A percentile compares a stretch with the other conserved stretches of the same genome.
phyloP scores from a whole-genome alignment of 805 yeast species.

The Ogataea pignaliae region DNA sequence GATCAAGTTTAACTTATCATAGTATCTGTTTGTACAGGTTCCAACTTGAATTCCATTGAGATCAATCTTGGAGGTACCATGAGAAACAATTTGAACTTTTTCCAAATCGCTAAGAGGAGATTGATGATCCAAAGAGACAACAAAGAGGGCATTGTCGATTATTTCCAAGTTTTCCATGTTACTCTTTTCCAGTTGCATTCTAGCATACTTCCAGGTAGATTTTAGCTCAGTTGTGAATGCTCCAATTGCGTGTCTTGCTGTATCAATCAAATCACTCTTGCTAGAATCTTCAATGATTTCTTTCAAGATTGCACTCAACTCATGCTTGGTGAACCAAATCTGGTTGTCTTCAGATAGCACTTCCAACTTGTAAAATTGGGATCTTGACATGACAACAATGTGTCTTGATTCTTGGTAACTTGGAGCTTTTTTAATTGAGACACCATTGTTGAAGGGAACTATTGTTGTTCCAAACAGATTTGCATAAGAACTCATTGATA shows the following conservation, averaged over 20 bases:
- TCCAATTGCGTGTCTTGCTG: conserved; percentile 46
- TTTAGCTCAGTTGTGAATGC: conserved; percentile 51
- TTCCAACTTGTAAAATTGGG: conserved; percentile 46
- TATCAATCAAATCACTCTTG: conserved; percentile 32
- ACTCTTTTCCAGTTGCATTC: conserved; percentile 36
- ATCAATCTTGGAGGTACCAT: conserved; percentile 45
- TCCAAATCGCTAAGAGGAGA: conserved; percentile 44
- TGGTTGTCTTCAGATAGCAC: conserved; percentile 41
- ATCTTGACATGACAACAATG: conserved; percentile 44
- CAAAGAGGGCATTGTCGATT: conserved; percentile 49
- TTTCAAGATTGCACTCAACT: conserved; percentile 41
- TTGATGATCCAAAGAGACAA: conserved; percentile 46
- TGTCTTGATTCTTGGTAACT: conserved; percentile 39
- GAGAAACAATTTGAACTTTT: conserved; percentile 44
- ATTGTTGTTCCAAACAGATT: conserved; percentile 70
- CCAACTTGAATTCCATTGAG: conserved; percentile 49
- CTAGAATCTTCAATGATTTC: conserved; percentile 37
- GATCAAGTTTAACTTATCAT: conserved; percentile 52
- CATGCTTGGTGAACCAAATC: conserved; percentile 52
- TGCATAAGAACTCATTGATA: conserved; percentile 65
- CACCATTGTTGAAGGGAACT: conserved; percentile 39
- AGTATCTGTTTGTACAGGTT: conserved; percentile 56
- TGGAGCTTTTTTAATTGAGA: conserved; percentile 33
- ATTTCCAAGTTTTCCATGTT: conserved; percentile 33
- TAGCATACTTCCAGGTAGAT: conserved; percentile 43